phyloP scores from a whole-genome alignment of 108 stramenopile genomes.

The Cylindrotheca fusiformis region DNA sequence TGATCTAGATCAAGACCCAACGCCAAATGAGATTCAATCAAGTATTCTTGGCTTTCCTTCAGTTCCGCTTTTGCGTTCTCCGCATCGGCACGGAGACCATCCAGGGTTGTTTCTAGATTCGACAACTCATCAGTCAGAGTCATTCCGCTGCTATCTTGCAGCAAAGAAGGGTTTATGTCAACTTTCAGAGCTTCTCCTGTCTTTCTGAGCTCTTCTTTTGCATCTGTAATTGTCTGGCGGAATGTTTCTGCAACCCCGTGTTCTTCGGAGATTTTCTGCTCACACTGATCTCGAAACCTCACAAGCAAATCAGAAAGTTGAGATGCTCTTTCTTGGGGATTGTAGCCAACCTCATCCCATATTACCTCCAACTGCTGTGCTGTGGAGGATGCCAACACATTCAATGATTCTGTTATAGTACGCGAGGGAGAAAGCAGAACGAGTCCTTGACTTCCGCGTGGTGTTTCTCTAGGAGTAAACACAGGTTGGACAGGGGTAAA shows the following conservation, averaged over 20 bases:
- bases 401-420: constrained; percentile 53
- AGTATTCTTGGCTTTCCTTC: constrained; percentile 31
- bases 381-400: constrained; percentile 52
- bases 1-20: constrained; percentile 54
- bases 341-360: constrained; percentile 85
- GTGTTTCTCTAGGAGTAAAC: constrained; percentile 39
- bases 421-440: constrained; percentile 51
- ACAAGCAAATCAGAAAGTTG: constrained; percentile 74
- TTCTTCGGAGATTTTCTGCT: constrained; percentile 71
- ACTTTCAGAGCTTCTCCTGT: constrained; percentile 50
- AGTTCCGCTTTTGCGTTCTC: constrained; percentile 52
- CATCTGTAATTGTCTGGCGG: constrained; percentile 66
- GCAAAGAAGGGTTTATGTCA: constrained; percentile 39
- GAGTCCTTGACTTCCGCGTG: constrained; percentile 30
- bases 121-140: constrained; percentile 69
- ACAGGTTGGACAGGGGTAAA: constrained; percentile 37
- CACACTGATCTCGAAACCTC: constrained; percentile 57
- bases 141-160: constrained; percentile 28
- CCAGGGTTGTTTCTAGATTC: constrained; percentile 54
- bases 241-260: constrained; percentile 72
- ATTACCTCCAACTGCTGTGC: constrained; percentile 66
- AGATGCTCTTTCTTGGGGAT: constrained; percentile 69
- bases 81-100: constrained; percentile 40
- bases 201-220: constrained; percentile 51
- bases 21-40: constrained; percentile 63